Conservation (phyloP, 805 yeast genomes). For the Cyberlindnera mycetangii region DNA sequence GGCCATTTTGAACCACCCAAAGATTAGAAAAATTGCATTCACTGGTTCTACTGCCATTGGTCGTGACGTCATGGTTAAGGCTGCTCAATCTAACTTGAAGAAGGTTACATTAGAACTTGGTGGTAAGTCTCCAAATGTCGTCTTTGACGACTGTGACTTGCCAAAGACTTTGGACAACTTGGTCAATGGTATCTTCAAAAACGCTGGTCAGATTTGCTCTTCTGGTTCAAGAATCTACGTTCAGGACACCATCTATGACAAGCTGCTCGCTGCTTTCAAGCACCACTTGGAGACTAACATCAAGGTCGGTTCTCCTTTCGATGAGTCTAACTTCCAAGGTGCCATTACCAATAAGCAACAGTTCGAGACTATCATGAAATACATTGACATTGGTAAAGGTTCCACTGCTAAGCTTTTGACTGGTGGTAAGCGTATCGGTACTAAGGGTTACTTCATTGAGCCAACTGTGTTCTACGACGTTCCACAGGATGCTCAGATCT, state of each 20-base stretch:
- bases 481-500: constrained; percentile 56
- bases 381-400: constrained; percentile 61
- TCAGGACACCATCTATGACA: constrained; percentile 69
- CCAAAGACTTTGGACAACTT: constrained; percentile 46
- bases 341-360: constrained; percentile 73
- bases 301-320: constrained; percentile 77
- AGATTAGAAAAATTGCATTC: constrained; percentile 72
- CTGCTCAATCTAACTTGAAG: constrained; percentile 71
- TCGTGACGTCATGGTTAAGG: constrained; percentile 63
- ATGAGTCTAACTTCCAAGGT: constrained; percentile 65
- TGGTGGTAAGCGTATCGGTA: constrained; percentile 67
- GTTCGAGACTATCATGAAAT: constrained; percentile 64
- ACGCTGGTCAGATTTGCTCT: constrained; percentile 81
- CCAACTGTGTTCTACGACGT: constrained; percentile 77
- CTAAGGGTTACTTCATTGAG: constrained; percentile 66
- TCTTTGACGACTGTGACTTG: constrained; percentile 66
- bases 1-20: constrained; percentile 65
- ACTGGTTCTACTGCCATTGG: constrained; percentile 82
- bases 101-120: constrained; percentile 80
- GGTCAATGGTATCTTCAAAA: constrained; percentile 68
- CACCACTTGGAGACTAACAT: constrained; percentile 49
- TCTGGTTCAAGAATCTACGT: constrained; percentile 79
- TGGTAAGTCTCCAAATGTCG: constrained; percentile 79
- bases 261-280: constrained; percentile 56
- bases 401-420: constrained; percentile 66